Percentiles rank a stretch among this genome's conserved stretches.
phyloP scores from a whole-genome alignment of 495 filamentous ascomycete genomes.

The Darksidea phi region DNA sequence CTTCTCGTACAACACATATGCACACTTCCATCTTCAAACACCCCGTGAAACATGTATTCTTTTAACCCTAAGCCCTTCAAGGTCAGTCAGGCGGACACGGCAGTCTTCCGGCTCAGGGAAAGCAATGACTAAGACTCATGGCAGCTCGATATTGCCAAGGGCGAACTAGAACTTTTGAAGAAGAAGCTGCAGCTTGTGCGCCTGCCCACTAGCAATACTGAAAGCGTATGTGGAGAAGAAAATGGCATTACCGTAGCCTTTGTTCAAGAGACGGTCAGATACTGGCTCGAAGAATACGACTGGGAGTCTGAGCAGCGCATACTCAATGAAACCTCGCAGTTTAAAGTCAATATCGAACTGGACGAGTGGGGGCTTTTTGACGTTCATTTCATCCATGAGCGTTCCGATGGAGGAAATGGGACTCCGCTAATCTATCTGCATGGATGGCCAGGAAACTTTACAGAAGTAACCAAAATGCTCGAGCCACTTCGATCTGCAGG shows the following conservation, averaged over 20 bases:
- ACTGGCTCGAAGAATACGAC: slow-evolving; percentile 49
- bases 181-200: slow-evolving; percentile 10
- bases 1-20: too few relatives aligned
- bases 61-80: too few relatives aligned
- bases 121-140: too few relatives aligned
- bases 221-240: slow-evolving; percentile 40
- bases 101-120: too few relatives aligned
- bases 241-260: slow-evolving; percentile 51
- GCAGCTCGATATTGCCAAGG: too few relatives aligned
- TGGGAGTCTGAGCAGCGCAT: slow-evolving; percentile 37
- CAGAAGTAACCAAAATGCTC: slow-evolving; percentile 63
- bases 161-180: slow-evolving; percentile 1
- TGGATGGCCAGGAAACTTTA: slow-evolving; percentile 63
- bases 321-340: slow-evolving; percentile 42
- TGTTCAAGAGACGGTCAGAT: slow-evolving; percentile 50
- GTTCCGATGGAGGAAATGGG: slow-evolving; percentile 22
- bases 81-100: too few relatives aligned
- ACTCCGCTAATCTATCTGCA: slow-evolving; percentile 41
- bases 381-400: slow-evolving; percentile 42
- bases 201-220: slow-evolving; percentile 36
- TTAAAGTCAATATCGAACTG: slow-evolving; percentile 32
- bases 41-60: too few relatives aligned
- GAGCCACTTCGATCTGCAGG: slow-evolving; percentile 48
- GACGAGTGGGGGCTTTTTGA: slow-evolving; percentile 38
- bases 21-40: too few relatives aligned